A percentile compares a stretch with the other conserved stretches of the same genome.
phyloP scores from a whole-genome alignment of 2,329 filamentous ascomycete genomes.

The Ascosphaera aggregata region DNA sequence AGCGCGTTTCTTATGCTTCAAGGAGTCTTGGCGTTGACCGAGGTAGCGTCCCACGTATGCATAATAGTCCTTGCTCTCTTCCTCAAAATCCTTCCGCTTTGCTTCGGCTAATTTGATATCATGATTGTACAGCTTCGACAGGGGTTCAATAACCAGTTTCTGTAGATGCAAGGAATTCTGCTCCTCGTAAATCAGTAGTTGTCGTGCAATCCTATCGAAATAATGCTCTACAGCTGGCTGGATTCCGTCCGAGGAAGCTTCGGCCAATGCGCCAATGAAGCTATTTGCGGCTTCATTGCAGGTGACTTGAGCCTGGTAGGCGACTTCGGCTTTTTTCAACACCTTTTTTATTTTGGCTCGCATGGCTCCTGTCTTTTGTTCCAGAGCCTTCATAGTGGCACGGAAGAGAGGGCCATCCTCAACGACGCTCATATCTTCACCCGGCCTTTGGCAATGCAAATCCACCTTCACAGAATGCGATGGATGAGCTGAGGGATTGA shows the following conservation, averaged over 20 bases:
- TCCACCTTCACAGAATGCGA: constrained; percentile 49
- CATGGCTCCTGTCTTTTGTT: constrained; percentile 94
- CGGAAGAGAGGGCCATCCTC: constrained; percentile 92
- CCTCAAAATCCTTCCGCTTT: constrained; percentile 95
- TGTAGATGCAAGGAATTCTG: constrained; percentile 69
- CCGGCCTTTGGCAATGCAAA: constrained; percentile 61
- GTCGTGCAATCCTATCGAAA: constrained; percentile 85
- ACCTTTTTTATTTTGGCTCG: constrained; percentile 88
- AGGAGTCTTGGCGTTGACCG: constrained; percentile 83
- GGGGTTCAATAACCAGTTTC: constrained; percentile 81
- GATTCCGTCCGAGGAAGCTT: constrained; percentile 80
- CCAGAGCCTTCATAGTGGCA: constrained; percentile 85
- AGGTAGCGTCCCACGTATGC: constrained; percentile 85
- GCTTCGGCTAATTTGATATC: constrained; percentile 96
- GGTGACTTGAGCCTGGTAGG: constrained; percentile 51
- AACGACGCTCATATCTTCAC: constrained; percentile 59
- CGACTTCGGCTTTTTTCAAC: constrained; percentile 78
- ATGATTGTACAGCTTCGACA: constrained; percentile 73
- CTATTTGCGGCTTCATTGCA: constrained; percentile 67
- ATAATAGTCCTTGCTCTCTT: constrained; percentile 98
- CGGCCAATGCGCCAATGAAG: constrained; percentile 68
- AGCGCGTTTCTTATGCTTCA: constrained; percentile 90
- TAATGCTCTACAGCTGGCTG: constrained; percentile 94
- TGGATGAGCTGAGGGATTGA: constrained; percentile 9
- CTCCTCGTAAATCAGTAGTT: constrained; percentile 71